A percentile compares a stretch with the other conserved stretches of the same genome.
Conservation (phyloP, 1,139 yeast species). For the Hansenula lynferdii region DNA sequence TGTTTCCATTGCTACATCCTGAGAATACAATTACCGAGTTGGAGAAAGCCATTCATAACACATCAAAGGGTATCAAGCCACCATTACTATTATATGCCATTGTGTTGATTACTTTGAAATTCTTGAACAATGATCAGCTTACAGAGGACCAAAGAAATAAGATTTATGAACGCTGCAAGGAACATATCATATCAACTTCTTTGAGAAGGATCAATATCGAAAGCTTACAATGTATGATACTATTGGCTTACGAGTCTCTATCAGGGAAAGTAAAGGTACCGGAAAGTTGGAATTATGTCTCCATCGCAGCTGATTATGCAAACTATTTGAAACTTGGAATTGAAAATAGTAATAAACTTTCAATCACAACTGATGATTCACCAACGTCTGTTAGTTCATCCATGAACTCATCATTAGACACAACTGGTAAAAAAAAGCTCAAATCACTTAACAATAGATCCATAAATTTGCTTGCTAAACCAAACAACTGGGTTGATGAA, state of each 20-base stretch:
- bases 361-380: conserved; percentile 11
- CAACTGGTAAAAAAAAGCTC: conserved; percentile 10
- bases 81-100: conserved; percentile 14
- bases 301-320: conserved; percentile 21
- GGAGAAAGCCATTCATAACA: conserved; percentile 2
- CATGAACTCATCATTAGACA: conserved; percentile 6
- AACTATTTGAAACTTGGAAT: conserved; percentile 16
- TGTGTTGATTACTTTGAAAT: conserved; percentile 15
- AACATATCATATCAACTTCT: conserved; percentile 13
- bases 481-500: conserved; percentile 18
- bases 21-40: conserved; percentile 5
- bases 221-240: conserved; percentile 14
- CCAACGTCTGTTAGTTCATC: conserved; percentile 14
- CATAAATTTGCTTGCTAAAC: conserved; percentile 12
- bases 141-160: conserved; percentile 5
- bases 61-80: conserved; percentile 10
- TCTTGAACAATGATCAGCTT: conserved; percentile 14
- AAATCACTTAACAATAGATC: conserved; percentile 15
- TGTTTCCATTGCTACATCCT: conserved; percentile 19
- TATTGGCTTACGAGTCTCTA: conserved; percentile 17
- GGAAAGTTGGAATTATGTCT: conserved; percentile 21
- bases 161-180: conserved; percentile 13
- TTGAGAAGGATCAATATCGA: conserved; percentile 16
- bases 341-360: conserved; percentile 10
- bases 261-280: conserved; percentile 20